These are phyloP conservation scores for Phytopythium ostracodes DNA, from an alignment of 352 stramenopile genomes.

Conservation along the genomic window DNA sequence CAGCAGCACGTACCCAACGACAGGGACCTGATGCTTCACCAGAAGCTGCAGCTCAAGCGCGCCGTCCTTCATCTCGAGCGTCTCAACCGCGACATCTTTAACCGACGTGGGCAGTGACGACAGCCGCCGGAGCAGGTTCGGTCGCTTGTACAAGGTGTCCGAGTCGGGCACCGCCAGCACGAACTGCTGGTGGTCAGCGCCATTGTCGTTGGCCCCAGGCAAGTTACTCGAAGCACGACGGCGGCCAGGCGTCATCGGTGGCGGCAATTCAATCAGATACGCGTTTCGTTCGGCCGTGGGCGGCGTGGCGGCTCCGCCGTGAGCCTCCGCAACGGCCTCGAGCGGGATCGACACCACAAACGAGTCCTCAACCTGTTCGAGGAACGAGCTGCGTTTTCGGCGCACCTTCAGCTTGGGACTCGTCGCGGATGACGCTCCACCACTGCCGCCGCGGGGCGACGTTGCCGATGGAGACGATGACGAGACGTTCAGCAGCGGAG, in stretches of 20 bases:
- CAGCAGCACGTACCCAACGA: slow-evolving; percentile 75
- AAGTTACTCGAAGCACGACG: slow-evolving; percentile 18
- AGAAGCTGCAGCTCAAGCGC: slow-evolving; percentile 67
- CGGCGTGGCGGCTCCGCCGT: slow-evolving; percentile 13
- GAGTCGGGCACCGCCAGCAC: slow-evolving; percentile 67
- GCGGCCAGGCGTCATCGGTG: slow-evolving; percentile 33
- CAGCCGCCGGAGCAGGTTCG: slow-evolving; percentile 49
- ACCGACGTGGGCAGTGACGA: slow-evolving; percentile 68
- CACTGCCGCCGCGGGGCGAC: background rate
- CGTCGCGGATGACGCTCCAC: background rate
- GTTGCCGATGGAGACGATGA: slow-evolving; percentile 15
- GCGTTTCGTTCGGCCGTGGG: slow-evolving; percentile 47
- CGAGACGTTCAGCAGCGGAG: slow-evolving; percentile 44
- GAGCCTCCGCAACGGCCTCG: slow-evolving; percentile 29
- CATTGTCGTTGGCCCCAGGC: background rate
- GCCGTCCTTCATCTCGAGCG: slow-evolving; percentile 58
- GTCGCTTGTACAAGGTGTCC: slow-evolving; percentile 50
- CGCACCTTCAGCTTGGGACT: slow-evolving; percentile 43
- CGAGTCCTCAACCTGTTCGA: slow-evolving; percentile 66
- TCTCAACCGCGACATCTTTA: slow-evolving; percentile 69
- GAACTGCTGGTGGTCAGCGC: slow-evolving; percentile 44
- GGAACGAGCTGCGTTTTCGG: slow-evolving; percentile 64
- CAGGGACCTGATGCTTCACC: slow-evolving; percentile 68
- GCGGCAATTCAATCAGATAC: slow-evolving; percentile 75
- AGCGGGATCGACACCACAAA: slow-evolving; percentile 83